Evolutionary conservation across 106 monocot species (phyloP).

Genomic region (Gastrodia elata): DNA sequence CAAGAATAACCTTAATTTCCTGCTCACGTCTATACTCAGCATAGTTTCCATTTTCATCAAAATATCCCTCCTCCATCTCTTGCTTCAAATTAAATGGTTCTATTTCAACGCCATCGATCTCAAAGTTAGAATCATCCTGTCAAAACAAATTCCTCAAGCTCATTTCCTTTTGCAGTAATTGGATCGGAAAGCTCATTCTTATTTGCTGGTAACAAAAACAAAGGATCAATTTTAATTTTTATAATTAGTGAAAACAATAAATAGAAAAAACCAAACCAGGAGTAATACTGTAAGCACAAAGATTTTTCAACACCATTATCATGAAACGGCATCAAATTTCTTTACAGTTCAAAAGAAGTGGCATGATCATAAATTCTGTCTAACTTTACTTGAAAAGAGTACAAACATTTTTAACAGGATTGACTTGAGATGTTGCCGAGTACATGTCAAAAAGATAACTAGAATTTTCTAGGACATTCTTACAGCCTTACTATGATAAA

Average conservation of each 20-base stretch:
- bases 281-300: neutral
- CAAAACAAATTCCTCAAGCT: constrained; percentile 13
- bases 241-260: neutral
- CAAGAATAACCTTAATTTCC: constrained; percentile 71
- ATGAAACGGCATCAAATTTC: neutral
- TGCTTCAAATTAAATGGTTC: constrained; percentile 93
- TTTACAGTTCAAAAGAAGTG: neutral
- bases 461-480: neutral
- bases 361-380: neutral
- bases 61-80: constrained; percentile 96
- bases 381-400: neutral
- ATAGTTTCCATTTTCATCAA: constrained; percentile 87
- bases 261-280: neutral
- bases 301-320: neutral
- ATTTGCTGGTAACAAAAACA: constrained; percentile 3
- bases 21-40: constrained; percentile 62
- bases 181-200: constrained; percentile 7
- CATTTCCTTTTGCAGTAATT: constrained; percentile 1
- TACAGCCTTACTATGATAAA: no score
- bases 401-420: neutral
- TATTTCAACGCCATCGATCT: constrained; percentile 75
- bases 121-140: constrained; percentile 66
- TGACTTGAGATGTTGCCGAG: neutral
- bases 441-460: neutral
- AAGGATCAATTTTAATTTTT: neutral